Evolutionary conservation across 805 yeast genomes (phyloP).

Genomic region (Maudiozyma saulgeensis): DNA sequence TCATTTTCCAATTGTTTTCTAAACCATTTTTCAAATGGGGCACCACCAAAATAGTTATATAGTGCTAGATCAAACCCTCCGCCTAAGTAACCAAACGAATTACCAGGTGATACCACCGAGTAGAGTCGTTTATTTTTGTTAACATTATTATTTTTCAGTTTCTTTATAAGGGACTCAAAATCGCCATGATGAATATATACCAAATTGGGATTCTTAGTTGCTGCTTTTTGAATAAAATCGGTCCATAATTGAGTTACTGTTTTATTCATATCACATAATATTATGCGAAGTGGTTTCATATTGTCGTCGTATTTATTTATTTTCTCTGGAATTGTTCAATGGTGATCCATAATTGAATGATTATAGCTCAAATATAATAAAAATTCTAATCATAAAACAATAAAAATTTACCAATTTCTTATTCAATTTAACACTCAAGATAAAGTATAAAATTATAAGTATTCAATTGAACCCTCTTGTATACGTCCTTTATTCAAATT

Average conservation of each 20-base stretch:
- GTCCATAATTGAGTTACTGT: conserved; percentile 12
- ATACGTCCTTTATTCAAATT: too few species aligned
- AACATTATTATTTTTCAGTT: neutral
- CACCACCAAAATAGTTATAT: conserved; percentile 18
- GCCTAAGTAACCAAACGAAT: conserved; percentile 40
- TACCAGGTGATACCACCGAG: conserved; percentile 43
- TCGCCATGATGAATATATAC: conserved; percentile 10
- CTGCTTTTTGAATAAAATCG: conserved; percentile 5
- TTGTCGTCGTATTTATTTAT: conserved; percentile 1
- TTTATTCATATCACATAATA: conserved; percentile 17
- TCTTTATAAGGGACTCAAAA: conserved; percentile 8
- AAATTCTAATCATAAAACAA: too few species aligned
- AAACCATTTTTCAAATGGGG: conserved; percentile 23
- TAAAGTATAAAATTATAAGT: too few species aligned
- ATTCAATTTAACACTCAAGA: too few species aligned
- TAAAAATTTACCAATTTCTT: too few species aligned
- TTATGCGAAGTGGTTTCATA: conserved; percentile 8
- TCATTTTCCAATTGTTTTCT: conserved; percentile 13
- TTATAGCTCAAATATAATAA: neutral
- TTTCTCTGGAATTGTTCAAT: conserved; percentile 11
- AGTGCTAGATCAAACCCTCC: conserved; percentile 42
- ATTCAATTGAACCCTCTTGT: too few species aligned
- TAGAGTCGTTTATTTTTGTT: conserved; percentile 2
- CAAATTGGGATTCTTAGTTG: conserved; percentile 4
- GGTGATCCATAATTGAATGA: neutral